These are phyloP conservation scores for Leccinum fuscescens DNA, from an alignment of 1,284 basidiomycete species.

Conservation along the genomic window DNA sequence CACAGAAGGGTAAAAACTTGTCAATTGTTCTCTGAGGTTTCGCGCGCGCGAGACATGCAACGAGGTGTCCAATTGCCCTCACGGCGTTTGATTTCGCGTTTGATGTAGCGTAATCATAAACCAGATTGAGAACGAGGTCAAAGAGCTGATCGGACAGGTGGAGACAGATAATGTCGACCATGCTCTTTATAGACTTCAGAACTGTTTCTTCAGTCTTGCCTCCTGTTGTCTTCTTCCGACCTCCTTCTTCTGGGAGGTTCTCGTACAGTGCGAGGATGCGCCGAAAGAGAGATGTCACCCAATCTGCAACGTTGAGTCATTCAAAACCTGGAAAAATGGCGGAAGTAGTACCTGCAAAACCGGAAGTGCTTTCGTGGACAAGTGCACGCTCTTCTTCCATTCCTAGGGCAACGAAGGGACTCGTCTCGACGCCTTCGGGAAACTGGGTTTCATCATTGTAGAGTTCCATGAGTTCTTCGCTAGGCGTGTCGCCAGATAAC, in stretches of 20 bases:
- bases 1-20: conserved; percentile 81
- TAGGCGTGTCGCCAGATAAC: conserved; percentile 50
- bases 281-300: conserved; percentile 87
- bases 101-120: conserved; percentile 85
- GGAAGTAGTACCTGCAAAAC: conserved; percentile 63
- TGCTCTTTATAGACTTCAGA: conserved; percentile 79
- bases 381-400: conserved; percentile 73
- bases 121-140: conserved; percentile 81
- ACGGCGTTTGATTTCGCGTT: conserved; percentile 88
- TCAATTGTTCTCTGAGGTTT: conserved; percentile 76
- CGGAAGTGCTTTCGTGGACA: conserved; percentile 74
- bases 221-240: conserved; percentile 75
- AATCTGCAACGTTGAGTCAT: conserved; percentile 50
- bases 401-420: conserved; percentile 49
- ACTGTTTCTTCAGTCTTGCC: conserved; percentile 86
- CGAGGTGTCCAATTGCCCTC: conserved; percentile 85
- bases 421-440: conserved; percentile 56
- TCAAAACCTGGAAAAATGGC: conserved; percentile 3
- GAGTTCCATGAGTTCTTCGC: conserved; percentile 55
- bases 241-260: conserved; percentile 93
- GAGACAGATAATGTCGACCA: conserved; percentile 83
- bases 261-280: conserved; percentile 87
- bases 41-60: conserved; percentile 83
- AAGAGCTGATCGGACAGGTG: conserved; percentile 89
- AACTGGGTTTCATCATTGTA: conserved; percentile 44